Percentiles rank a stretch among this genome's conserved stretches.
These are phyloP conservation scores for Yamagishiella unicocca DNA, from an alignment of 139 green algal species.

Conservation along the genomic window DNA sequence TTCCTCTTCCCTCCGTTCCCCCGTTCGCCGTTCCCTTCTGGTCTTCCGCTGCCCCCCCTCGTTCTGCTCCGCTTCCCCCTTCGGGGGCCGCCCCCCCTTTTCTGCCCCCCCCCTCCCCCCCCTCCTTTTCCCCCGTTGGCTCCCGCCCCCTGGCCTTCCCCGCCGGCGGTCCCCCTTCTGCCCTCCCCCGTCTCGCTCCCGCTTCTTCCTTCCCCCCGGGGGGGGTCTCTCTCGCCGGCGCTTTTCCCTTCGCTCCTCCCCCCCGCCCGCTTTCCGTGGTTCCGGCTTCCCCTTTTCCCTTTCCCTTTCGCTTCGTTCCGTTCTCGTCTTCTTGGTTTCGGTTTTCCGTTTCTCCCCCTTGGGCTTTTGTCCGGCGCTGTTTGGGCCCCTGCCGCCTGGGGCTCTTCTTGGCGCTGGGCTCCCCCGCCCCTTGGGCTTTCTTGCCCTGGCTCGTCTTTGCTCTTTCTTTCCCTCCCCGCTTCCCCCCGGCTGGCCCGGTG, in stretches of 20 bases:
- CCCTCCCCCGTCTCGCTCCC: not conserved
- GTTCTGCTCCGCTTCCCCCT: no score
- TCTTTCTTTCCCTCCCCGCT: not conserved
- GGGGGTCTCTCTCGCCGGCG: not conserved
- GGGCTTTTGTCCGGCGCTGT: not conserved
- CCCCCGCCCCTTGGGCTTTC: not conserved
- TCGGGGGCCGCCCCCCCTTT: no score
- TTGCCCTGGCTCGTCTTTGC: not conserved
- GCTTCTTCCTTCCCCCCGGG: not conserved
- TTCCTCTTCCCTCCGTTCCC: not conserved
- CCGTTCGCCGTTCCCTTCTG: not conserved
- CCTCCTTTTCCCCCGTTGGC: not conserved
- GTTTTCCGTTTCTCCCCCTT: not conserved
- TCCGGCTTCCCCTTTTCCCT: not conserved
- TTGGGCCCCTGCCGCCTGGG: not conserved
- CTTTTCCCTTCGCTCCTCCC: not conserved
- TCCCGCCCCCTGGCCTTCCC: not conserved
- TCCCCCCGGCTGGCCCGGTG: not conserved
- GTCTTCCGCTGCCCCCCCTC: not conserved
- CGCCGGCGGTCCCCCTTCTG: no score
- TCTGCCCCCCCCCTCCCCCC: not conserved
- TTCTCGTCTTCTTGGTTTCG: not conserved
- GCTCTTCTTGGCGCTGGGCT: not conserved
- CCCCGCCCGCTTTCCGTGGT: not conserved
- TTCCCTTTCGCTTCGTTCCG: not conserved